Base-by-base conservation (phyloP, 352 stramenopile genomes). In the Phytophthora sansomeana region DNA sequence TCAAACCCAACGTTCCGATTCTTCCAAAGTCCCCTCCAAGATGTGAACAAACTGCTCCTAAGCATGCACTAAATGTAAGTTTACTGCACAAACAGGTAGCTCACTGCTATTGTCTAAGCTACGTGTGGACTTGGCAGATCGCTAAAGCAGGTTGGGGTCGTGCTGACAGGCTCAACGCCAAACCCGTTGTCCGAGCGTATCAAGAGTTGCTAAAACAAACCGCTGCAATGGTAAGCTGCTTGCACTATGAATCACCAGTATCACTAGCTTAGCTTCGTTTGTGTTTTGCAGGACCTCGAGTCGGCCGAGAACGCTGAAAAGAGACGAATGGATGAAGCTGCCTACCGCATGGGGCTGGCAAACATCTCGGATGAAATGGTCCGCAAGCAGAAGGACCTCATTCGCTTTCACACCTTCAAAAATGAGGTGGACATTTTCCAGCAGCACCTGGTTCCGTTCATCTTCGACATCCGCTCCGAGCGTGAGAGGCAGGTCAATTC, bases 351-450 rank as follows among this genome's bases (percentile, higher is more conserved):
- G n/a, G 87, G 79, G 5, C 76, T 89, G 16, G 67, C 74, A n/a
- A 85, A 89, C 29, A 75, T 95, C 39, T 85, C 84, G 3, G 56
- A 74, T 13, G 73, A 85, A 21, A 77, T 79, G 28, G 74, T 93
- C 21, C 51, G 64, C 11, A 63, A 72, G 50, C 83, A 93, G 44
- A 85, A 85, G 50, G 56, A 78, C 19, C 50, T 84, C 16, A 82
- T 92, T 29, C 82, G 77, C 10, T 90, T 87, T 51, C 73, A 87
- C 41, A 85, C 80, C 3, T 67, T 93, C 30, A 88, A 90, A 67
- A 90, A 92, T 65, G 84, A 95, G 39, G 72, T 93, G 41, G 83
- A 91, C 41, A 88, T 90, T 53, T 90, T 92, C 67, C 86, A 95
- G 63, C 82, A 94, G 59, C 78, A 81, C 58, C 55, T 93, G 14